Base-by-base conservation (phyloP, 805 yeast species). In the Nakazawaea siamensis region DNA sequence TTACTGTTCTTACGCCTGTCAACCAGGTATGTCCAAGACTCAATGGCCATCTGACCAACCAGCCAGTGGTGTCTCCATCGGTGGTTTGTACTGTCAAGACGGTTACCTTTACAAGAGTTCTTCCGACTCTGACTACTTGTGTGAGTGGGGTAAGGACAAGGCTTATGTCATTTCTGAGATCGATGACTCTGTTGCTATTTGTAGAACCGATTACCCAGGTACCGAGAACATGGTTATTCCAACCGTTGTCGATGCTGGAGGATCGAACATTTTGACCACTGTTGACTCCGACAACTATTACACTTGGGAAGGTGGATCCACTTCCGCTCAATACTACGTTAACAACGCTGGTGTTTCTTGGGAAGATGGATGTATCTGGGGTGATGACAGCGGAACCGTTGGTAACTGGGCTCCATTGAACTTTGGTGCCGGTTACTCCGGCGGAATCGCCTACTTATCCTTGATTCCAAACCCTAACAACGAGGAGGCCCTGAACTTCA, bases 371-470 rank as follows among this genome's bases (percentile, higher is more conserved):
- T 80, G 87, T 65, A 54, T 75, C 46, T 80, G 87, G 87, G 82
- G 85, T 52, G 50, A 63, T 24, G 44, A 64, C 9, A 73, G 75
- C 34, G 58, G 74, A 26, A 74, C 70, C 41, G 66, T 74, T 43
- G 86, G 87, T 60, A 80, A 80, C 73, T 80, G 85, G 84, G 84
- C 86, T 35, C 86, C 86, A 46, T 66, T 80, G 39, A 80, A 75
- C 44, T 62, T 81, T 38, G 94, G 94, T 58, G 81, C 86, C 38
- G 94, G 94, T 49, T 68, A 58, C 58, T 64, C 68, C 31, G 60
- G 60, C 41, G 82, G 80, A 40, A 61, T 65, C 47, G 66, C 81
- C 31, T 80, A 79, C 67, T 64, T 80, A 45, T 77, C 85, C 1
- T 63, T 80, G 60, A 80, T 80, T 61, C 86, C 86, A 55, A 80